Conservation (phyloP, 257 asterid genomes). For the Voacanga thouarsii region DNA sequence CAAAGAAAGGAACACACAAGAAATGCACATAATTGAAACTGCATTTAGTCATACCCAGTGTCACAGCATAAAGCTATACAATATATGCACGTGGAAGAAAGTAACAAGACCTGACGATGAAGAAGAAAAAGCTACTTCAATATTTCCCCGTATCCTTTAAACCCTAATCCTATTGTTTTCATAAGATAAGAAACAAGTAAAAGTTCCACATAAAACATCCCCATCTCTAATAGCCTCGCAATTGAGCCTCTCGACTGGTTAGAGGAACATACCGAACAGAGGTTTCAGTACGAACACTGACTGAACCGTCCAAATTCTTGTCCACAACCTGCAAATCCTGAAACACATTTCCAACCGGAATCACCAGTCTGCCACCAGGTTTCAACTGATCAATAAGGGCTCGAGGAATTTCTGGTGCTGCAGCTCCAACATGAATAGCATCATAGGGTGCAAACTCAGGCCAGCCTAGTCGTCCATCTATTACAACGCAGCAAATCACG, state of each 20-base stretch:
- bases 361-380: constrained; percentile 94
- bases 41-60: background rate
- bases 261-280: constrained; percentile 78
- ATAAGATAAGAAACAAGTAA: background rate
- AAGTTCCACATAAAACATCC: background rate
- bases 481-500: constrained; percentile 2
- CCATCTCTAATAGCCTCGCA: constrained; percentile 37
- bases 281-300: constrained; percentile 58
- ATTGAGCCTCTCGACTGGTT: constrained; percentile 81
- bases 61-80: background rate
- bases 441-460: constrained; percentile 84
- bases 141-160: background rate
- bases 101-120: background rate
- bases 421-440: constrained; percentile 98
- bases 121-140: background rate
- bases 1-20: background rate
- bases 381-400: constrained; percentile 79
- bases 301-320: constrained; percentile 62
- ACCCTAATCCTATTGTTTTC: background rate
- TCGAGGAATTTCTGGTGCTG: constrained; percentile 82
- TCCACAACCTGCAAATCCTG: constrained; percentile 90
- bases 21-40: background rate
- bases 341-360: constrained; percentile 77
- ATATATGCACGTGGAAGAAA: background rate
- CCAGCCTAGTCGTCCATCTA: constrained; percentile 96